These are phyloP conservation scores for Russula emetica DNA, from an alignment of 768 basidiomycete species.

Conservation along the genomic window DNA sequence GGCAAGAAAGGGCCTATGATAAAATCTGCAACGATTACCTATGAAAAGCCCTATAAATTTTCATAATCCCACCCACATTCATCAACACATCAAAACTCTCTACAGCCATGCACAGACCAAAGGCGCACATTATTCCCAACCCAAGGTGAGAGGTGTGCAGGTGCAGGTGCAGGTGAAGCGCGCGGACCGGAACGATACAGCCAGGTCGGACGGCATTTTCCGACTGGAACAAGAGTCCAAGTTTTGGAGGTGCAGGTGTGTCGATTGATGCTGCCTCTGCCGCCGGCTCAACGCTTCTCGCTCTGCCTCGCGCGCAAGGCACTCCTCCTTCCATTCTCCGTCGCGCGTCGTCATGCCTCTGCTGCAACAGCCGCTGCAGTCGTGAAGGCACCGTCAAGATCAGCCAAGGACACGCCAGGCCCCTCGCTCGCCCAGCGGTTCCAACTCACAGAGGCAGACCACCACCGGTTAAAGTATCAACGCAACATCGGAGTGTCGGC, in stretches of 20 bases:
- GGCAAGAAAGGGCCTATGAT: too few relatives aligned
- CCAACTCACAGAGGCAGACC: conserved; percentile 60
- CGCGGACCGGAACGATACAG: too few relatives aligned
- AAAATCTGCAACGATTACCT: too few relatives aligned
- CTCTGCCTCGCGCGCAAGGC: conserved; percentile 1
- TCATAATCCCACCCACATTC: too few relatives aligned
- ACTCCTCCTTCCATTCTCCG: neutral
- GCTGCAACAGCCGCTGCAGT: conserved; percentile 7
- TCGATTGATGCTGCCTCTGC: neutral
- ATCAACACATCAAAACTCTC: too few relatives aligned
- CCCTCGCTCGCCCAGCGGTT: conserved; percentile 22
- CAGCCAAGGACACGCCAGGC: neutral
- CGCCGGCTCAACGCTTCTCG: neutral
- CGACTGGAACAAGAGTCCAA: neutral
- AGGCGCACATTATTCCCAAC: too few relatives aligned
- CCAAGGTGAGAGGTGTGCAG: too few relatives aligned
- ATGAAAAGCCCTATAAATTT: too few relatives aligned
- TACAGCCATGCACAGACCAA: too few relatives aligned
- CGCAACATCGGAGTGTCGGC: conserved; percentile 96
- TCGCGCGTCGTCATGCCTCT: conserved; percentile 13
- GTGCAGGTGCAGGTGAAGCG: too few relatives aligned
- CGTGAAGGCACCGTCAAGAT: neutral
- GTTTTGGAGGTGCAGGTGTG: neutral
- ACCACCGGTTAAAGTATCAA: conserved; percentile 62
- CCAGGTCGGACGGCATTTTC: too few relatives aligned